Percentiles rank a stretch among this genome's conserved stretches.
These are phyloP conservation scores for Backusella tuberculispora DNA, from an alignment of 192 early-diverging fungal species.

Conservation along the genomic window DNA sequence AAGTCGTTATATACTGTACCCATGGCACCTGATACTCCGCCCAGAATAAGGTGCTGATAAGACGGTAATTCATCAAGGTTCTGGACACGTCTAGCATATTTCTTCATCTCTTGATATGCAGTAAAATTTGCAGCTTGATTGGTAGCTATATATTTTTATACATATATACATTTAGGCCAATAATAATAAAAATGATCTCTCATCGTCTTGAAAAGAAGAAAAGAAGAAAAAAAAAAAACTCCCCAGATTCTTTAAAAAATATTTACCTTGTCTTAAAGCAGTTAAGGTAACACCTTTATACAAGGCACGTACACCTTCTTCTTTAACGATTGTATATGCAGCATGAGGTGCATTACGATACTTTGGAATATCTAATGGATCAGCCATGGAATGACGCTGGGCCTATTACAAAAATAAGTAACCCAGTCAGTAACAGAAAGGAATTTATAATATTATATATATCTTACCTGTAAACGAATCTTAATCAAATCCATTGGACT, in stretches of 20 bases:
- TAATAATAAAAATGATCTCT: not conserved
- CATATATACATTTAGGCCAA: not conserved
- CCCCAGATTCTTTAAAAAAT: not conserved
- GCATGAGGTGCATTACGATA: slow-evolving; percentile 94
- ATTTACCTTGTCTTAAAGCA: slow-evolving; percentile 81
- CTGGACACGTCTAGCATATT: slow-evolving; percentile 69
- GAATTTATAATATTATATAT: not conserved
- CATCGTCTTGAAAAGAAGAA: not conserved
- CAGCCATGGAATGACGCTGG: slow-evolving; percentile 94
- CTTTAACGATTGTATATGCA: slow-evolving; percentile 87
- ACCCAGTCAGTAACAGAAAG: not conserved
- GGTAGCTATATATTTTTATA: slow-evolving; percentile 57
- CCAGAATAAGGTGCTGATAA: slow-evolving; percentile 88
- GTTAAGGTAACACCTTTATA: slow-evolving; percentile 95
- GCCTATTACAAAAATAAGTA: slow-evolving; percentile 45
- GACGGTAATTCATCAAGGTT: slow-evolving; percentile 72
- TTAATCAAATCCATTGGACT: slow-evolving; percentile 99
- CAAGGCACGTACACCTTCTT: slow-evolving; percentile 84
- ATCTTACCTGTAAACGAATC: slow-evolving; percentile 82
- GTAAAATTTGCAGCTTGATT: slow-evolving; percentile 99
- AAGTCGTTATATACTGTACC: slow-evolving; percentile 11
- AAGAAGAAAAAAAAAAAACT: not conserved
- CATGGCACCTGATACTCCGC: slow-evolving; percentile 89
- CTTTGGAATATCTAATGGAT: slow-evolving; percentile 94
- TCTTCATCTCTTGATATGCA: slow-evolving; percentile 92